Evolutionary conservation across 2,329 filamentous ascomycete genomes (phyloP).

Genomic region (Davidsoniella neocaledoniae): DNA sequence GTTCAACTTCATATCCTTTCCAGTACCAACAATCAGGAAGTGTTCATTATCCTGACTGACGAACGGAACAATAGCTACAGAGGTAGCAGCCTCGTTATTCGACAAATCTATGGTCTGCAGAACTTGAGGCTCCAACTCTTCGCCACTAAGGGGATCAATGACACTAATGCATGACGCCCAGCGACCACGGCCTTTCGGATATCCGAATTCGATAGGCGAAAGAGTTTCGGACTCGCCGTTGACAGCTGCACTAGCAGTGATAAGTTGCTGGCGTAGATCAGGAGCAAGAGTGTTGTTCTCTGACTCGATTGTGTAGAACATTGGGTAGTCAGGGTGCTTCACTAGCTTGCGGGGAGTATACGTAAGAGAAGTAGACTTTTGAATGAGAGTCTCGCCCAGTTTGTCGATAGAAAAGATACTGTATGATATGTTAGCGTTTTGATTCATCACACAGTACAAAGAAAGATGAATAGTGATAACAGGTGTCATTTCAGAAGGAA

Average conservation of each 20-base stretch:
- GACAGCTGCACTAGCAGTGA: constrained; percentile 51
- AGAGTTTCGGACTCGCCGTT: constrained; percentile 58
- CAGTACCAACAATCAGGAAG: constrained; percentile 88
- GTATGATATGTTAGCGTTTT: constrained; percentile 19
- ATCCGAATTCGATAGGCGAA: constrained; percentile 71
- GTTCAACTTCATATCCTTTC: constrained; percentile 69
- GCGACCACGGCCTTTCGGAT: constrained; percentile 64
- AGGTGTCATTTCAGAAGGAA: constrained; percentile 66
- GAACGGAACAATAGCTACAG: constrained; percentile 70
- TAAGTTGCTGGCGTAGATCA: constrained; percentile 55
- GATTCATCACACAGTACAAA: constrained; percentile 9
- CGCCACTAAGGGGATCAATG: constrained; percentile 46
- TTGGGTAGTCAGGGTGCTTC: constrained; percentile 69
- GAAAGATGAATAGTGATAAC: constrained; percentile 15
- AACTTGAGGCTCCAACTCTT: constrained; percentile 38
- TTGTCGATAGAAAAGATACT: constrained; percentile 87
- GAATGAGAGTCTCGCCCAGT: constrained; percentile 67
- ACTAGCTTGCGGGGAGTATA: constrained; percentile 83
- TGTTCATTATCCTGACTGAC: constrained; percentile 74
- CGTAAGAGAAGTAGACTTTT: constrained; percentile 69
- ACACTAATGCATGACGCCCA: constrained; percentile 96
- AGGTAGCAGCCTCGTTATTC: constrained; percentile 84
- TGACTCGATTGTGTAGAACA: constrained; percentile 88
- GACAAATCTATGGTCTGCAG: constrained; percentile 66
- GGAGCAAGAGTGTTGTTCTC: constrained; percentile 83